Conservation (phyloP, 768 basidiomycete genomes). For the Leucosporidium creatinivorum region DNA sequence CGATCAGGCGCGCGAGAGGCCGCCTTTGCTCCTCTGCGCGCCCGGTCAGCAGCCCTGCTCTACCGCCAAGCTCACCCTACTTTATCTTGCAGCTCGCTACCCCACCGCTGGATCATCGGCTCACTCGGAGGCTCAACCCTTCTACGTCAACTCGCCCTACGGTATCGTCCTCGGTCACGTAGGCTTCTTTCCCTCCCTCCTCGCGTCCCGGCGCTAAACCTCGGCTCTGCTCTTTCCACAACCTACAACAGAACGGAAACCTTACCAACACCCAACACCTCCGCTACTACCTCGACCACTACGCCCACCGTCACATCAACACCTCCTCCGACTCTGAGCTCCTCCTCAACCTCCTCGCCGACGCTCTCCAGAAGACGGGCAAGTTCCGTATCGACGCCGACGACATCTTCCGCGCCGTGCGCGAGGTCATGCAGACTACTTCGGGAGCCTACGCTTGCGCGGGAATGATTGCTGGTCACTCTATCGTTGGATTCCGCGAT, state of each 20-base stretch:
- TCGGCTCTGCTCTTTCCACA: not conserved
- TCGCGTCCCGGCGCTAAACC: conserved; percentile 3
- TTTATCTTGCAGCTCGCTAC: conserved; percentile 65
- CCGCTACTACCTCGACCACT: conserved; percentile 89
- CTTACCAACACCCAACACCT: conserved; percentile 83
- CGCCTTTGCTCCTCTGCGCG: not conserved
- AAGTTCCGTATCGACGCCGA: conserved; percentile 99
- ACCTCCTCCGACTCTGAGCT: conserved; percentile 97
- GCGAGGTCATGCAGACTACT: conserved; percentile 77
- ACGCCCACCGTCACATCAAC: conserved; percentile 96
- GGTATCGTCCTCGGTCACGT: conserved; percentile 98
- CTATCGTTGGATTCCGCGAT: conserved; percentile 94
- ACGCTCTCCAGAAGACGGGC: conserved; percentile 95
- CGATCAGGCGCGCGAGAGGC: not conserved
- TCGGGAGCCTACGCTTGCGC: conserved; percentile 94
- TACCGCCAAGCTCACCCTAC: not conserved
- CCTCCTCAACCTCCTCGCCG: conserved; percentile 91
- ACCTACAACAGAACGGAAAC: conserved; percentile 80
- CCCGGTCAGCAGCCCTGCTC: not conserved
- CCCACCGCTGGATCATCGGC: conserved; percentile 97
- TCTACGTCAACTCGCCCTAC: conserved; percentile 99
- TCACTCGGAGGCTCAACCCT: conserved; percentile 95
- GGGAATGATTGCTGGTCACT: conserved; percentile 98
- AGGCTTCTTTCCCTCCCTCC: conserved; percentile 39
- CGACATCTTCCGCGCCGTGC: conserved; percentile 91